These are phyloP conservation scores for Auricularia heimuer DNA, from an alignment of 768 basidiomycete genomes.

Conservation along the genomic window DNA sequence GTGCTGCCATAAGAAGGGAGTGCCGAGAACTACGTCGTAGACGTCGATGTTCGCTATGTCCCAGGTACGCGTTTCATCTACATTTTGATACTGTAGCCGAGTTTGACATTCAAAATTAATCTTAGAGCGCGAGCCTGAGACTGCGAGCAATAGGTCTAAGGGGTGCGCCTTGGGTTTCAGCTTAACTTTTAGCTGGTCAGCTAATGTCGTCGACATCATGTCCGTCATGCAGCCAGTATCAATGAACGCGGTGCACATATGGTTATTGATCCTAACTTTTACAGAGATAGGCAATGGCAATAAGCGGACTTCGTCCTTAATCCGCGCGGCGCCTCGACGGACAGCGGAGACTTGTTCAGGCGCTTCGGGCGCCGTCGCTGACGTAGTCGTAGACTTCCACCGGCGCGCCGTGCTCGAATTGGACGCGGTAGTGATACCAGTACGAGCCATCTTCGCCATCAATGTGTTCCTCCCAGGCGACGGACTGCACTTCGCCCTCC, in stretches of 20 bases:
- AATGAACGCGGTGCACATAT: neutral
- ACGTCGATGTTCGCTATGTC: constrained; percentile 28
- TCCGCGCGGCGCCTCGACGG: constrained; percentile 2
- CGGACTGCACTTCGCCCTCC: too few species aligned
- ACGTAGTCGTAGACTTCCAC: too few species aligned
- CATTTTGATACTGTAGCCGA: constrained; percentile 4
- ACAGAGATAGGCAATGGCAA: constrained; percentile 6
- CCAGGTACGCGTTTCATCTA: constrained; percentile 7
- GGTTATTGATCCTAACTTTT: constrained; percentile 5
- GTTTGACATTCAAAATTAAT: constrained; percentile 4
- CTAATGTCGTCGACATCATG: constrained; percentile 9
- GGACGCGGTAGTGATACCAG: too few species aligned
- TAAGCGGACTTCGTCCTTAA: constrained; percentile 5
- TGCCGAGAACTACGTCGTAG: constrained; percentile 29
- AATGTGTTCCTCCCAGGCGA: too few species aligned
- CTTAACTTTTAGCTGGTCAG: constrained; percentile 6
- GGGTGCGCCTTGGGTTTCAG: constrained; percentile 1
- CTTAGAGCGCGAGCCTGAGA: constrained; percentile 5
- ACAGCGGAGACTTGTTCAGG: too few species aligned
- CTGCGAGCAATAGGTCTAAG: constrained; percentile 8
- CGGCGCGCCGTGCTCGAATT: too few species aligned
- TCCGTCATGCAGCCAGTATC: constrained; percentile 9
- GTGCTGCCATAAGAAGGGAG: constrained; percentile 26
- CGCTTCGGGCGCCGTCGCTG: too few species aligned
- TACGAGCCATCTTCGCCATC: too few species aligned